These are phyloP conservation scores for Aquilaria yunnanensis DNA, from an alignment of 345 rosid genomes.

Conservation along the genomic window DNA sequence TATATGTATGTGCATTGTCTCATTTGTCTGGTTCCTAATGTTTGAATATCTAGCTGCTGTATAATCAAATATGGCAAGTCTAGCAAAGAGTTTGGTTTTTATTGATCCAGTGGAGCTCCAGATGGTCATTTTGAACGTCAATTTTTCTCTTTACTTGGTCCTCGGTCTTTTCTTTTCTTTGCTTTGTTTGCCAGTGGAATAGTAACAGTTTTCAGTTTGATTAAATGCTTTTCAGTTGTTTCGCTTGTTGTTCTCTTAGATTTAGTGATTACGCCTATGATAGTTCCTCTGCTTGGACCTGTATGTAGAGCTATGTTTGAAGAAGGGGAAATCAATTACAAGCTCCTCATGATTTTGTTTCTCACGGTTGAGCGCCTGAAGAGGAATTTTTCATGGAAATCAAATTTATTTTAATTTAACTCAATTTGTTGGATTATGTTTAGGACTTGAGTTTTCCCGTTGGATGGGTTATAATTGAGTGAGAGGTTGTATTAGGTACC, in stretches of 20 bases:
- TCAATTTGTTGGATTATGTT: not conserved
- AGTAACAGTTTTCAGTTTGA: not conserved
- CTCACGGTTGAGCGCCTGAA: conserved; percentile 76
- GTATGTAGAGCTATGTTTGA: conserved; percentile 81
- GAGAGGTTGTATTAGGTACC: conserved; percentile 44
- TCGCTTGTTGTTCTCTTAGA: conserved; percentile 70
- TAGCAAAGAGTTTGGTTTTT: conserved; percentile 69
- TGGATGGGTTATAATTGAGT: conserved; percentile 14
- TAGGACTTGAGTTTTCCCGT: not conserved
- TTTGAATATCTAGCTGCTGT: conserved; percentile 24
- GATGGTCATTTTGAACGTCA: conserved; percentile 29
- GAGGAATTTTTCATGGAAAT: conserved; percentile 76
- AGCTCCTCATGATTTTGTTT: conserved; percentile 75
- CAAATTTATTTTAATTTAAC: conserved; percentile 33
- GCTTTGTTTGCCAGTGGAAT: no score
- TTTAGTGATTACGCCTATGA: conserved; percentile 93
- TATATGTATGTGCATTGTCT: no score
- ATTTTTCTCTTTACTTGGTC: not conserved
- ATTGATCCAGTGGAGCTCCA: conserved; percentile 32
- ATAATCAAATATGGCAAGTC: conserved; percentile 45
- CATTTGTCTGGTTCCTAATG: no score
- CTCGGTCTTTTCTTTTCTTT: not conserved
- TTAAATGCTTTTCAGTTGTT: conserved; percentile 42
- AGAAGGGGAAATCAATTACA: conserved; percentile 79
- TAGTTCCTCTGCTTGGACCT: conserved; percentile 83